Evolutionary conservation across 2,329 filamentous ascomycete genomes (phyloP).

Genomic region (Aspergillus phoenicis): DNA sequence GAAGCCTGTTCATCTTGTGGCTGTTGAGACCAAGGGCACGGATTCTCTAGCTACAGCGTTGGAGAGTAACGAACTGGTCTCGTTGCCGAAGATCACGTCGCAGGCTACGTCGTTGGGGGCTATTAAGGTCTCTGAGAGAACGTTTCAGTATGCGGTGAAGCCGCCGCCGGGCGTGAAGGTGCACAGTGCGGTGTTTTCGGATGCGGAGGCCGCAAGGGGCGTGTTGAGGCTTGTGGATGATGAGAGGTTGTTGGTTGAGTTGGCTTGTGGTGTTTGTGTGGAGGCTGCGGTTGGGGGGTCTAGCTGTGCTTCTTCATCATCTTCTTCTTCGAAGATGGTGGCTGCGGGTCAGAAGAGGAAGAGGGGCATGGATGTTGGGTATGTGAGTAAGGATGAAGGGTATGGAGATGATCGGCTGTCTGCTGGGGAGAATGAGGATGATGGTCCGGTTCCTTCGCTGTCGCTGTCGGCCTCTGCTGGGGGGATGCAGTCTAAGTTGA

Average conservation of each 20-base stretch:
- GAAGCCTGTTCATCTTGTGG: slow-evolving; percentile 59
- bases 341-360: slow-evolving; percentile 34
- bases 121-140: slow-evolving; percentile 67
- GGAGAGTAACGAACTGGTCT: slow-evolving; percentile 56
- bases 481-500: slow-evolving; percentile 50
- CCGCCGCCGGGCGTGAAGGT: slow-evolving; percentile 53
- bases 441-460: slow-evolving; percentile 3
- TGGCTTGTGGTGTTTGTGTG: slow-evolving; percentile 80
- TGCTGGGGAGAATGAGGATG: slow-evolving; percentile 32
- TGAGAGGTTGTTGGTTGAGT: slow-evolving; percentile 77
- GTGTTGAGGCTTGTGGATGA: slow-evolving; percentile 79
- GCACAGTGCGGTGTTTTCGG: slow-evolving; percentile 65
- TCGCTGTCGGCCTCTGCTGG: slow-evolving; percentile 6
- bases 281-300: slow-evolving; percentile 50
- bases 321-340: slow-evolving; percentile 2
- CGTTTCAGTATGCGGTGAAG: slow-evolving; percentile 65
- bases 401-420: slow-evolving; percentile 40
- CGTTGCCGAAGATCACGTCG: slow-evolving; percentile 71
- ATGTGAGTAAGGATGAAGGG: slow-evolving; percentile 32
- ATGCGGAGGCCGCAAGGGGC: slow-evolving; percentile 78
- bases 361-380: slow-evolving; percentile 15
- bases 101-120: slow-evolving; percentile 75
- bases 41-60: slow-evolving; percentile 69
- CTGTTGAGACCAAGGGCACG: slow-evolving; percentile 75
- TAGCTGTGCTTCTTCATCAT: slow-evolving; percentile 10